A percentile compares a stretch with the other conserved stretches of the same genome.
Conservation (phyloP, 768 basidiomycete species). For the Cubamyces sp. region DNA sequence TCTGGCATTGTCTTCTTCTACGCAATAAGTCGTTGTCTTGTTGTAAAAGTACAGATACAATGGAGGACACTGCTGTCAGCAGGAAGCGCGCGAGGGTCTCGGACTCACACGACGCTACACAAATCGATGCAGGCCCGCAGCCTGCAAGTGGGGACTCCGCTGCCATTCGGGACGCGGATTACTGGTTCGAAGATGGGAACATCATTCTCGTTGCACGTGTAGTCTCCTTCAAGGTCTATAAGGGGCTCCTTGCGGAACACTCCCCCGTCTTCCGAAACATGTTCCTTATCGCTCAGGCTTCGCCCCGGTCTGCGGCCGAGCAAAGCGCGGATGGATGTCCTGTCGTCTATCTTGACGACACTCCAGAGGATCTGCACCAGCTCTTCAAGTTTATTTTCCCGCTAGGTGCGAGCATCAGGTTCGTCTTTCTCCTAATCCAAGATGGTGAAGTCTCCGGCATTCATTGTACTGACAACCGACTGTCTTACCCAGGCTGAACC, state of each 20-base stretch:
- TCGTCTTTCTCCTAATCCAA: background rate
- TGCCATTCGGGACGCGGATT: conserved; percentile 12
- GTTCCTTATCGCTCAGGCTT: conserved; percentile 14
- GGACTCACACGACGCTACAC: too few species aligned
- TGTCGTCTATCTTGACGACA: background rate
- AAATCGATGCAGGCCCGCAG: too few species aligned
- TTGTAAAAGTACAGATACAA: too few species aligned
- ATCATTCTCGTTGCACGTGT: conserved; percentile 33
- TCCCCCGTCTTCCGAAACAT: conserved; percentile 31
- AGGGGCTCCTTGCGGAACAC: conserved; percentile 29
- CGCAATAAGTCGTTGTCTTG: too few species aligned
- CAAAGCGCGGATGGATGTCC: background rate
- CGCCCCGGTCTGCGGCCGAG: background rate
- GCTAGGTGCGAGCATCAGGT: background rate
- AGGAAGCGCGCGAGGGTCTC: too few species aligned
- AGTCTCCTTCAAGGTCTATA: conserved; percentile 31
- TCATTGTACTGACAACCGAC: background rate
- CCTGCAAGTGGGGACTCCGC: too few species aligned
- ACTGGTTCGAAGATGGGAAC: conserved; percentile 36
- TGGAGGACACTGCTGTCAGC: too few species aligned
- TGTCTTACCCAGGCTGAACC: background rate
- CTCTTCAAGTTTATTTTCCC: conserved; percentile 3
- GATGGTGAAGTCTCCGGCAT: background rate
- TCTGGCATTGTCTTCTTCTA: too few species aligned
- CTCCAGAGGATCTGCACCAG: conserved; percentile 5